These are phyloP conservation scores for Mucor saturninus DNA, from an alignment of 371 early-diverging fungal species.

Conservation along the genomic window DNA sequence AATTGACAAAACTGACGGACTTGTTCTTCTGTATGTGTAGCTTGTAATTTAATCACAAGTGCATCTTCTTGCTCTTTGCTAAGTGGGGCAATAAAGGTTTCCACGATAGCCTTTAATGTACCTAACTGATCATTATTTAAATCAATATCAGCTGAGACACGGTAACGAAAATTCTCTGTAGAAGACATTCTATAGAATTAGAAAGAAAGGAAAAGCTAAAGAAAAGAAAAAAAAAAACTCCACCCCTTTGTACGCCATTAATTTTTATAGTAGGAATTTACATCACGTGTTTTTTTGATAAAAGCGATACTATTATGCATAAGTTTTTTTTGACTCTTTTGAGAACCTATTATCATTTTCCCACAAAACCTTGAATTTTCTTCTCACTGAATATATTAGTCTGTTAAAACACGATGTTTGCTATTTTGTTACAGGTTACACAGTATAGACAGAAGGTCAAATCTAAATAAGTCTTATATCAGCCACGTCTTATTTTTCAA, in stretches of 20 bases:
- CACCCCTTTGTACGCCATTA: neutral
- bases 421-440: too few relatives aligned
- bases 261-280: neutral
- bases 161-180: slow-evolving; percentile 22
- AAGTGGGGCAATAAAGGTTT: slow-evolving; percentile 26
- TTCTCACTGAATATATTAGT: too few relatives aligned
- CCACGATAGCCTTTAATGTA: slow-evolving; percentile 19
- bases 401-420: too few relatives aligned
- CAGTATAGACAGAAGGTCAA: too few relatives aligned
- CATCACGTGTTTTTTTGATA: slow-evolving; percentile 14
- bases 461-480: too few relatives aligned
- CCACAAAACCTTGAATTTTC: neutral
- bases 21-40: slow-evolving; percentile 22
- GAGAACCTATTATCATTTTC: slow-evolving; percentile 1
- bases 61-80: slow-evolving; percentile 23
- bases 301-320: neutral
- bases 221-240: neutral
- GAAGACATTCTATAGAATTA: slow-evolving; percentile 6
- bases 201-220: neutral
- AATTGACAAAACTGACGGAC: slow-evolving; percentile 22
- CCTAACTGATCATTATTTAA: slow-evolving; percentile 16
- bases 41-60: slow-evolving; percentile 17
- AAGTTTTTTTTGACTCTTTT: slow-evolving; percentile 9
- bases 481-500: too few relatives aligned
- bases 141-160: slow-evolving; percentile 5